Evolutionary conservation across 1,139 yeast species (phyloP).

Genomic region (Yamadazyma dendronema): DNA sequence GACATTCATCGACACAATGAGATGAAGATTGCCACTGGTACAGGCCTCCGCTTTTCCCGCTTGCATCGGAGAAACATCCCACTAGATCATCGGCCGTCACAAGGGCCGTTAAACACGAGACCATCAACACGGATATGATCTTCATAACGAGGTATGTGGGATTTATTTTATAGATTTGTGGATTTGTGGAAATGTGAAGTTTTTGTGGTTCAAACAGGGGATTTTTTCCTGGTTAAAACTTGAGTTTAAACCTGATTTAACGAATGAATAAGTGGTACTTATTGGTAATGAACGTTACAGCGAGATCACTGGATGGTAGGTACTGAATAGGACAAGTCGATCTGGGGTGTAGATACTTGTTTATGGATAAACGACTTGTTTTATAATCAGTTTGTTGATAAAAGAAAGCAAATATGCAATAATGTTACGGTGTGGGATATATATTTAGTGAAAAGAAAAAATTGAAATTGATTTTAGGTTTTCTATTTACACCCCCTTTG

Average conservation of each 20-base stretch:
- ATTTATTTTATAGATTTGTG: too few relatives aligned
- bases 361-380: too few relatives aligned
- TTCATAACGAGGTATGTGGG: slow-evolving; percentile 7
- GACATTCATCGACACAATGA: slow-evolving; percentile 48
- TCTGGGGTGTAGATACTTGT: too few relatives aligned
- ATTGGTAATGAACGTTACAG: too few relatives aligned
- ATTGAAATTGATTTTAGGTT: background rate
- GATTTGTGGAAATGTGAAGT: too few relatives aligned
- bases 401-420: background rate
- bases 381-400: too few relatives aligned
- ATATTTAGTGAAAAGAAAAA: background rate
- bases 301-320: too few relatives aligned
- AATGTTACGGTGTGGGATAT: background rate
- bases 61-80: slow-evolving; percentile 36
- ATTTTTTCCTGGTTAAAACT: too few relatives aligned
- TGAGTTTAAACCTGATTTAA: background rate
- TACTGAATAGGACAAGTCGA: too few relatives aligned
- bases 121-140: slow-evolving; percentile 2
- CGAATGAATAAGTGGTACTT: too few relatives aligned
- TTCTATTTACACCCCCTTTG: slow-evolving; percentile 1
- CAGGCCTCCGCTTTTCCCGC: slow-evolving; percentile 33
- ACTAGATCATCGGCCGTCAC: slow-evolving; percentile 12
- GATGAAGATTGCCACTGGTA: slow-evolving; percentile 50
- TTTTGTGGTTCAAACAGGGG: background rate
- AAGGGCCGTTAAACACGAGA: slow-evolving; percentile 1